These are phyloP conservation scores for Ustilago bromivora DNA, from an alignment of 1,284 basidiomycete genomes.

Conservation along the genomic window DNA sequence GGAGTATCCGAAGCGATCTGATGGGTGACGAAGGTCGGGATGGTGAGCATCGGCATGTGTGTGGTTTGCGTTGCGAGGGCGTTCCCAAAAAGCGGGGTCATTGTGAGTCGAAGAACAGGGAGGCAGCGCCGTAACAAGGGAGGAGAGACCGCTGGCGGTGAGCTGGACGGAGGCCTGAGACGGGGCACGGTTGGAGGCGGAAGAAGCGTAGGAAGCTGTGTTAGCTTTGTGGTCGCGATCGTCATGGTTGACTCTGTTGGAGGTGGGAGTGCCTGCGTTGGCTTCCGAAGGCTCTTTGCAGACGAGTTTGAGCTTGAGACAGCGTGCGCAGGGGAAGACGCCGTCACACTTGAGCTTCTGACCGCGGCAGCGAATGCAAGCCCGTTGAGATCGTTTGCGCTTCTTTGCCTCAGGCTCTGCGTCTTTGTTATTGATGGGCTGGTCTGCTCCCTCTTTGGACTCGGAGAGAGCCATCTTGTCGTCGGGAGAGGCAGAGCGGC, in stretches of 20 bases:
- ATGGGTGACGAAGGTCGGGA: slow-evolving; percentile 14
- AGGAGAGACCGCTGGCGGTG: slow-evolving; percentile 30
- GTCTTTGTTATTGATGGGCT: slow-evolving; percentile 21
- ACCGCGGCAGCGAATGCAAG: slow-evolving; percentile 49
- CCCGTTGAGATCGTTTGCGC: slow-evolving; percentile 51
- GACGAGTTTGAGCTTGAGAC: slow-evolving; percentile 48
- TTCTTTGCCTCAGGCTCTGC: slow-evolving; percentile 46
- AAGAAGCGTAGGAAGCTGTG: slow-evolving; percentile 25
- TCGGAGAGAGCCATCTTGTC: slow-evolving; percentile 28
- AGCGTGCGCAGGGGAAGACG: slow-evolving; percentile 48
- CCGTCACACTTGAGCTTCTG: slow-evolving; percentile 55
- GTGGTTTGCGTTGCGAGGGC: slow-evolving; percentile 9
- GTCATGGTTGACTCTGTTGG: slow-evolving; percentile 27
- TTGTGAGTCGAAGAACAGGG: slow-evolving; percentile 8
- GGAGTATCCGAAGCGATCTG: slow-evolving; percentile 35
- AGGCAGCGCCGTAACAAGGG: slow-evolving; percentile 3
- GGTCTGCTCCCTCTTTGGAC: slow-evolving; percentile 19
- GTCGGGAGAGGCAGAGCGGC: slow-evolving; percentile 24
- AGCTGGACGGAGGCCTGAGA: slow-evolving; percentile 26
- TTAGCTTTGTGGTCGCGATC: slow-evolving; percentile 29
- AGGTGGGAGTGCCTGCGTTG: slow-evolving; percentile 26
- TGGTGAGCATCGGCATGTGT: slow-evolving; percentile 1
- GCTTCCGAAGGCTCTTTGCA: slow-evolving; percentile 51
- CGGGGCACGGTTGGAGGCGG: slow-evolving; percentile 24
- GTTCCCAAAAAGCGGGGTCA: slow-evolving; percentile 11